Evolutionary conservation across 2,329 filamentous ascomycete species (phyloP).

Genomic region (Verticillium zaregamsianum): DNA sequence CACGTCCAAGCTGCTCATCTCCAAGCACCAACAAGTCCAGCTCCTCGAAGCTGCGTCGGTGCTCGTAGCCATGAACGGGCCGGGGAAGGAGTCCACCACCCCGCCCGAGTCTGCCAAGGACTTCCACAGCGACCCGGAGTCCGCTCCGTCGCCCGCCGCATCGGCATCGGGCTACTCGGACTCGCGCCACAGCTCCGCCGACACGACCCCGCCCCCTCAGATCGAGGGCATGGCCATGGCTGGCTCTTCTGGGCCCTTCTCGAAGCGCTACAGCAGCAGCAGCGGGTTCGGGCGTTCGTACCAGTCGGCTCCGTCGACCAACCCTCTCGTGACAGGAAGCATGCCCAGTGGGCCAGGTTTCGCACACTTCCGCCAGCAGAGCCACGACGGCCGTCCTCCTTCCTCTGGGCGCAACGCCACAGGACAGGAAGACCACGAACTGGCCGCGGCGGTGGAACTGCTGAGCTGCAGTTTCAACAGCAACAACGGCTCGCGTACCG

Average conservation of each 20-base stretch:
- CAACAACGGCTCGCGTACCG: constrained; percentile 59
- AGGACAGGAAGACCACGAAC: constrained; percentile 78
- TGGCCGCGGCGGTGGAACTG: constrained; percentile 85
- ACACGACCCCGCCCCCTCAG: constrained; percentile 87
- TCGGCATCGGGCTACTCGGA: constrained; percentile 80
- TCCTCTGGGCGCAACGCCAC: constrained; percentile 74
- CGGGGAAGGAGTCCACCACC: constrained; percentile 41
- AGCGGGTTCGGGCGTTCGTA: constrained; percentile 67
- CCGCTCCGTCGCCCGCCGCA: constrained; percentile 69
- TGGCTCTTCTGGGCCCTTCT: constrained; percentile 41
- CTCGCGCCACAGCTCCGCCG: constrained; percentile 76
- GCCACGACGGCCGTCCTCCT: constrained; percentile 69
- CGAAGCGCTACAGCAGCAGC: constrained; percentile 56
- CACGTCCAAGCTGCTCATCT: constrained; percentile 96
- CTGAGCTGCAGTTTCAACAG: constrained; percentile 90
- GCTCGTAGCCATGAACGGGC: constrained; percentile 78
- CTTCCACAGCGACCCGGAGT: constrained; percentile 75
- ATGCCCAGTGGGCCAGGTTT: constrained; percentile 45
- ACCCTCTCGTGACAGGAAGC: constrained; percentile 43
- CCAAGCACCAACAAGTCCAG: constrained; percentile 98
- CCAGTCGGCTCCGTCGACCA: constrained; percentile 63
- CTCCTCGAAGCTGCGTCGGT: constrained; percentile 96
- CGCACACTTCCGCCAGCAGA: constrained; percentile 66
- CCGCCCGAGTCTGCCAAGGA: constrained; percentile 63
- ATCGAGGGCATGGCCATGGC: constrained; percentile 57